These are phyloP conservation scores for Lavandula angustifolia DNA, from an alignment of 257 asterid genomes.

Conservation along the genomic window DNA sequence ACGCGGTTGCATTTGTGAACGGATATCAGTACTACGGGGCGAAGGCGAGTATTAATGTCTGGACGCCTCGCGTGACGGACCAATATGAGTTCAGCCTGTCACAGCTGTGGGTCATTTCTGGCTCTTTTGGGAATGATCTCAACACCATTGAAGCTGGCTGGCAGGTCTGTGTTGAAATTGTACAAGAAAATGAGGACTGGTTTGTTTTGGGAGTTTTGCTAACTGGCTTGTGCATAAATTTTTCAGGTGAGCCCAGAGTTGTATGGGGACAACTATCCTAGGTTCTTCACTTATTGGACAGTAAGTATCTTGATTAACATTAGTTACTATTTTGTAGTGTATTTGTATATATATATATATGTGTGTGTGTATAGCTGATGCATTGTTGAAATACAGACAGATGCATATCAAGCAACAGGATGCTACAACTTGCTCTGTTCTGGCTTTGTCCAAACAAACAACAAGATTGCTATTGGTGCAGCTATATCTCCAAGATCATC, in stretches of 20 bases:
- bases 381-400: conserved; percentile 49
- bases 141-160: conserved; percentile 99
- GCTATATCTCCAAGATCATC: conserved; percentile 92
- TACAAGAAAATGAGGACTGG: not conserved
- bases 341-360: not conserved
- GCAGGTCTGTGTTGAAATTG: conserved; percentile 75
- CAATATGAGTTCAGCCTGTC: conserved; percentile 88
- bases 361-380: not conserved
- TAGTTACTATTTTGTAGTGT: not conserved
- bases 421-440: conserved; percentile 91
- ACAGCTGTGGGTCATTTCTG: conserved; percentile 90
- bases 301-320: conserved; percentile 43
- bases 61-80: conserved; percentile 86
- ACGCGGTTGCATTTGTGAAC: conserved; percentile 89
- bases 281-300: conserved; percentile 95
- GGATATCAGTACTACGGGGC: conserved; percentile 89
- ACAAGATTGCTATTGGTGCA: conserved; percentile 90
- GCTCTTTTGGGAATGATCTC: conserved; percentile 86
- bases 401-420: conserved; percentile 96
- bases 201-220: not conserved
- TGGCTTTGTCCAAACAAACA: conserved; percentile 85
- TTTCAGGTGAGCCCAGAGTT: conserved; percentile 81
- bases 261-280: conserved; percentile 84
- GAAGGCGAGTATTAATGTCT: conserved; percentile 87
- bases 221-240: conserved; percentile 22